Evolutionary conservation across 768 basidiomycete genomes (phyloP).

Genomic region (Lactarius hengduanensis): DNA sequence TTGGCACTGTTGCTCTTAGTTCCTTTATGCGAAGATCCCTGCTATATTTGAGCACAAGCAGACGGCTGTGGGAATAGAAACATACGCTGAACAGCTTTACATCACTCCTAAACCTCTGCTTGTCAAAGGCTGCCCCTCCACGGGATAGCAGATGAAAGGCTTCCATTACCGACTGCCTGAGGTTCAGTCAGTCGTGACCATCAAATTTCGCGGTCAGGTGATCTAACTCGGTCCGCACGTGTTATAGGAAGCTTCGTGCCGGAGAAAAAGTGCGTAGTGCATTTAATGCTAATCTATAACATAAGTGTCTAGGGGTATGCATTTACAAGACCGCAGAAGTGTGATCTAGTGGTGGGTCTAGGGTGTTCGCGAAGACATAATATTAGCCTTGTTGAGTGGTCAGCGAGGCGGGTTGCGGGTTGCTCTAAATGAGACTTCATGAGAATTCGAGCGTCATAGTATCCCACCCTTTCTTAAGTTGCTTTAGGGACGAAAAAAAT

Average conservation of each 20-base stretch:
- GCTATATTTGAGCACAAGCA: conserved; percentile 11
- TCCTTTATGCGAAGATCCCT: conserved; percentile 34
- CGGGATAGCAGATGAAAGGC: conserved; percentile 88
- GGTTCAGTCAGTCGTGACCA: not conserved
- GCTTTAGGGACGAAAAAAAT: conserved; percentile 40
- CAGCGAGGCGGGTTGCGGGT: not conserved
- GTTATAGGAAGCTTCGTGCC: not conserved
- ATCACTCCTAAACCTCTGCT: conserved; percentile 66
- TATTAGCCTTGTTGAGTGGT: not conserved
- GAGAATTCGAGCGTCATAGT: conserved; percentile 5
- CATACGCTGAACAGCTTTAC: conserved; percentile 66
- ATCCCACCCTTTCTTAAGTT: conserved; percentile 68
- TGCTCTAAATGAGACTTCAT: not conserved
- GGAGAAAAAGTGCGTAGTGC: not conserved
- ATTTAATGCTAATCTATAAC: not conserved
- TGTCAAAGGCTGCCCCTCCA: conserved; percentile 82
- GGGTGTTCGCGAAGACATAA: not conserved
- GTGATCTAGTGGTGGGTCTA: not conserved
- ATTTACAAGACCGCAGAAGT: not conserved
- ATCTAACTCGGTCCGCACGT: not conserved
- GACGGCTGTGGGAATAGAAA: conserved; percentile 2
- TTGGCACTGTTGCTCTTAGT: conserved; percentile 32
- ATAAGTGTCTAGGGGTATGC: conserved; percentile 1
- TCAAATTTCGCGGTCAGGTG: conserved; percentile 22
- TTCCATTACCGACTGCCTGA: conserved; percentile 51